Evolutionary conservation across 73 alveolate species (phyloP), one percentile per base, ranked within the genome.

Genomic region (Urostyla sp.): DNA sequence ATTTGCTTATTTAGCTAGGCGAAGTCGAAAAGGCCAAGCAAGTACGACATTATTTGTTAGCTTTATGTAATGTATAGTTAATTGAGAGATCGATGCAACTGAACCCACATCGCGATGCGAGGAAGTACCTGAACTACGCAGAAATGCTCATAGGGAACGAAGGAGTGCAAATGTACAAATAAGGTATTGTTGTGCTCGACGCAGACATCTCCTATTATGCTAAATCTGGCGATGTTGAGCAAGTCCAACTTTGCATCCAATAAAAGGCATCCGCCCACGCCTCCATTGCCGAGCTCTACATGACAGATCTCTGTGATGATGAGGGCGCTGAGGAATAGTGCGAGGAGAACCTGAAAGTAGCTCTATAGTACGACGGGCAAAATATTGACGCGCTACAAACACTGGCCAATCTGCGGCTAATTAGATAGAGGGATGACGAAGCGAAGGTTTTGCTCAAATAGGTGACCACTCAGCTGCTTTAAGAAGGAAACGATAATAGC

Each of bases 281-380:
- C 18, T 51, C 87, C 3, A 55, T 86, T 8, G 94, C 94, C 3
- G 94, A 86, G 43, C 58, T 77, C 11, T 86, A 51, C 51, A 86
- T 86, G 94, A 86, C 87, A 27, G 87, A 84, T n/a, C 87, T 75
- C 0, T 56, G 87, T 15, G 94, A 86, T 67, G 81, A 63, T 38
- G 48, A 43, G 5, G 82, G 45, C 40, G 94, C 94, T 16, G 90
- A 86, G 52, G 38, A 45, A 27, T 56, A 44, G 10, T 86, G 94
- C 30, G 94, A 86, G 49, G 44, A 51, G 27, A 37, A 72, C 24
- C 51, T 77, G 26, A 37, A 48, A 28, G 80, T 77, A 34, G 89
- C 90, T 2, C 37, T 86, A 53, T 57, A 86, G 52, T 50, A 67
- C 15, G 83, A 86, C 44, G 27, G 26, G 20, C 23, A 34, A 11